Evolutionary conservation across 805 yeast species (phyloP).

Genomic region (Metschnikowia santaceciliae): DNA sequence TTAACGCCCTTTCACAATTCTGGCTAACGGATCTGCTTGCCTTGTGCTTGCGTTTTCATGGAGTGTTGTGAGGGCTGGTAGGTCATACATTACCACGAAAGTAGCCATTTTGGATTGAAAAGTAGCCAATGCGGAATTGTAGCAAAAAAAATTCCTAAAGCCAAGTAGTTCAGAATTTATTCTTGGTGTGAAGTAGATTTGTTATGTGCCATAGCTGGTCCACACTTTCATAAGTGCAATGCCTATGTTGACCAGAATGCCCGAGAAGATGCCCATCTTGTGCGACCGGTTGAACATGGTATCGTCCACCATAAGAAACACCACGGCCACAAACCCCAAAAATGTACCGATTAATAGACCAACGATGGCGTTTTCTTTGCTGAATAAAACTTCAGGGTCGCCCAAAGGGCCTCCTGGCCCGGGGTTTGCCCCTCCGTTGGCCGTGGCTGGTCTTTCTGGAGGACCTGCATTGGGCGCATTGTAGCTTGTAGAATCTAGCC

Average conservation of each 20-base stretch:
- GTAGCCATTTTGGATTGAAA: not conserved
- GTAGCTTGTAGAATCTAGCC: conserved; percentile 69
- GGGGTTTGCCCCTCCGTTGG: conserved; percentile 5
- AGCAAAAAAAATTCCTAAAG: no score
- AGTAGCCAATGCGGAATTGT: no score
- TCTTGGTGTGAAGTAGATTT: no score
- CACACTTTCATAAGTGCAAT: conserved; percentile 55
- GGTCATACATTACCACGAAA: conserved; percentile 32
- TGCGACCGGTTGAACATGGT: conserved; percentile 58
- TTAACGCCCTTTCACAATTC: conserved; percentile 39
- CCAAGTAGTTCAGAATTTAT: no score
- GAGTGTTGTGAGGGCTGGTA: conserved; percentile 44
- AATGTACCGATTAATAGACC: conserved; percentile 74
- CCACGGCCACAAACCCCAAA: conserved; percentile 61
- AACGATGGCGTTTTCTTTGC: conserved; percentile 61
- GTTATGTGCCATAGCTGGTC: conserved; percentile 4
- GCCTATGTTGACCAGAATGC: conserved; percentile 62
- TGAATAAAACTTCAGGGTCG: not conserved
- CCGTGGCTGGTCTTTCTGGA: conserved; percentile 32
- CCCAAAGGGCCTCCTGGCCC: conserved; percentile 6
- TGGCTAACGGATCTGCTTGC: conserved; percentile 21
- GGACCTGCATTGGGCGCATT: not conserved
- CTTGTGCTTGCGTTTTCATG: conserved; percentile 18
- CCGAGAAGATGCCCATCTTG: conserved; percentile 67
- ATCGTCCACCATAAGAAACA: conserved; percentile 60